A percentile compares a stretch with the other conserved stretches of the same genome.
phyloP scores from a whole-genome alignment of 495 filamentous ascomycete species.

The Podospora fimiseda region DNA sequence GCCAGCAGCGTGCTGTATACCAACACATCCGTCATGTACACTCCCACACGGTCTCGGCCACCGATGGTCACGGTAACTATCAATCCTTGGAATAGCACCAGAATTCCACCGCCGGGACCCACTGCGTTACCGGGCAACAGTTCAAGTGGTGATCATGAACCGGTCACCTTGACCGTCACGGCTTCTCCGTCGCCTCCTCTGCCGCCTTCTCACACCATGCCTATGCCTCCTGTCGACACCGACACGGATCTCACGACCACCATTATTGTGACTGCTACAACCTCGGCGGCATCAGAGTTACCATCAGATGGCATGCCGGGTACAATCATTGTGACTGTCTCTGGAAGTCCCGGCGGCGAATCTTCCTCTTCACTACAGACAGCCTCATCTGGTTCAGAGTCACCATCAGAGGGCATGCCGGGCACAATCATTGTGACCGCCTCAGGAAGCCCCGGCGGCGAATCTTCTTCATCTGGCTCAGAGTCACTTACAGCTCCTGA shows the following conservation, averaged over 20 bases:
- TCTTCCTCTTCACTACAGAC: not conserved
- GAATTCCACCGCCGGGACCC: too few relatives aligned
- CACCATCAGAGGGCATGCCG: not conserved
- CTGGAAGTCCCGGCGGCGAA: not conserved
- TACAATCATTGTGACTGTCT: conserved; percentile 5
- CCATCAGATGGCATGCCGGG: conserved; percentile 1
- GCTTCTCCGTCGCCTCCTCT: not conserved
- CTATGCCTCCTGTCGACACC: not conserved
- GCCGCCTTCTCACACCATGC: not conserved
- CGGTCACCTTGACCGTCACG: conserved; percentile 4
- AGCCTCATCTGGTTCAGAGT: not conserved
- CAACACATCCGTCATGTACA: conserved; percentile 1
- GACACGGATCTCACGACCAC: not conserved
- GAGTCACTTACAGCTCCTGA: conserved; percentile 5
- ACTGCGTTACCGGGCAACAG: not conserved
- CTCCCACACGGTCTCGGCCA: not conserved
- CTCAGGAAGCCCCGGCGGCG: not conserved
- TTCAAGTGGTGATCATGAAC: not conserved
- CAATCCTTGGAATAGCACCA: not conserved
- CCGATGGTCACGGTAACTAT: conserved; percentile 18
- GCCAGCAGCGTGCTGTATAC: not conserved
- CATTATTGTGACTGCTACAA: not conserved
- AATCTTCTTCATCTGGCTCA: not conserved
- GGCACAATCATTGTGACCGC: not conserved
- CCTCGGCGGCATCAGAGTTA: not conserved